phyloP scores from a whole-genome alignment of 176 grass and related monocot species.

The Panicum miliaceum region DNA sequence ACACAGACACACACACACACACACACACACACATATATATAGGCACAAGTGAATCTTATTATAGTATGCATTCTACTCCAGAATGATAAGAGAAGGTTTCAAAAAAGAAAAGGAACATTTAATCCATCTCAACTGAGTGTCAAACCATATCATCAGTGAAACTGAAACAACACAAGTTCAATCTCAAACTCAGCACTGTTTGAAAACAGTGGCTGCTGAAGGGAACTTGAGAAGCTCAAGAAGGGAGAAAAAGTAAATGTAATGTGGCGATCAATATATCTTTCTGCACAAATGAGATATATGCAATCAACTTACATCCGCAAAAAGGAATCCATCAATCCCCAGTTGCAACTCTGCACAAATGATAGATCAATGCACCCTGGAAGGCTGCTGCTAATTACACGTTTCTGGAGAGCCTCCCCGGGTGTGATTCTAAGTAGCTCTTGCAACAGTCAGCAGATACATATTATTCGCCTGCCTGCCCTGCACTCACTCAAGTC shows the following conservation, averaged over 20 bases:
- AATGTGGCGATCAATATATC: conserved; percentile 6
- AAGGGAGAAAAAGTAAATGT: too few relatives aligned
- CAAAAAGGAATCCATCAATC: conserved; percentile 31
- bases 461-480: conserved; percentile 29
- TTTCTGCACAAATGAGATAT: conserved; percentile 24
- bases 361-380: not conserved
- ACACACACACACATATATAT: too few relatives aligned
- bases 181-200: not conserved
- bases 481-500: conserved; percentile 36
- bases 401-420: conserved; percentile 15
- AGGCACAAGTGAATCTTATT: not conserved
- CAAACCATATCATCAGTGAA: not conserved
- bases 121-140: not conserved
- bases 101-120: not conserved
- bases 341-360: conserved; percentile 19
- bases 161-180: not conserved
- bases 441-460: conserved; percentile 51
- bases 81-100: not conserved
- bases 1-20: not conserved
- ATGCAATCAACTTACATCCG: conserved; percentile 29
- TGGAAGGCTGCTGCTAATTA: conserved; percentile 45
- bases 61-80: not conserved
- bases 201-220: not conserved
- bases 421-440: conserved; percentile 20
- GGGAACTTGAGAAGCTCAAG: not conserved